Evolutionary conservation across 495 filamentous ascomycete genomes (phyloP), one percentile per base, ranked within the genome.

Genomic region (Penicillium bialowiezense): DNA sequence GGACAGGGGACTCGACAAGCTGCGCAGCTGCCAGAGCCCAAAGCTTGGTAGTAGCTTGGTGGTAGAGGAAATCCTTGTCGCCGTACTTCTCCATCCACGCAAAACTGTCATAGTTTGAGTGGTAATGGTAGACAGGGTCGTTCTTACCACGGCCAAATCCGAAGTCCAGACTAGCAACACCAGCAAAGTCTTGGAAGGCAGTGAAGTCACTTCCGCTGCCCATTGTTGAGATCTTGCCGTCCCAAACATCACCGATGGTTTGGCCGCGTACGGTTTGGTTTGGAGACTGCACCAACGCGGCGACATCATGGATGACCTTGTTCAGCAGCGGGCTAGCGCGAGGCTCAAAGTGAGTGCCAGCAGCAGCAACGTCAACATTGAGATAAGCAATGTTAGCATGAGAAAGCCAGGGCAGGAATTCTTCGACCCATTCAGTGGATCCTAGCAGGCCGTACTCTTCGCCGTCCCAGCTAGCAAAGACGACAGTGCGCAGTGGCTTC

Each of bases 391-490:
- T 81, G 18, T 86, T 89, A 9, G 88, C 74, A 18, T 77, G 75
- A 8, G 76, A 81, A 8, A 97, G 76, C 90, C 91, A 96, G 1
- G 88, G 87, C 0, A 95, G 68, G 49, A 89, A 89, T 56, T 98
- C 93, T 56, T 86, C 80, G 1, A 87, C 86, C 86, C 86, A 89
- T 50, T 87, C 85, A 0, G 84, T 86, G 12, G 78, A 82, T 3
- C 91, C 91, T 23, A 89, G 60, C 7, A 88, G 64, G 7, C 80
- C 82, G 49, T 87, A 86, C 64, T 89, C 86, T 64, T 89, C 86
- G 3, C 85, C 86, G 49, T 89, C 86, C 86, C 86, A 89, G 62
- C 80, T 85, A 17, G 83, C 85, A 54, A 89, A 82, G 17, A 89
- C 76, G 34, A 89, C 80, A 1, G 86, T 88, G n/a, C 93, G 85